Percentiles rank a stretch among this genome's conserved stretches.
These are phyloP conservation scores for Claviceps digitariae DNA, from an alignment of 2,329 filamentous ascomycete genomes.

Conservation along the genomic window DNA sequence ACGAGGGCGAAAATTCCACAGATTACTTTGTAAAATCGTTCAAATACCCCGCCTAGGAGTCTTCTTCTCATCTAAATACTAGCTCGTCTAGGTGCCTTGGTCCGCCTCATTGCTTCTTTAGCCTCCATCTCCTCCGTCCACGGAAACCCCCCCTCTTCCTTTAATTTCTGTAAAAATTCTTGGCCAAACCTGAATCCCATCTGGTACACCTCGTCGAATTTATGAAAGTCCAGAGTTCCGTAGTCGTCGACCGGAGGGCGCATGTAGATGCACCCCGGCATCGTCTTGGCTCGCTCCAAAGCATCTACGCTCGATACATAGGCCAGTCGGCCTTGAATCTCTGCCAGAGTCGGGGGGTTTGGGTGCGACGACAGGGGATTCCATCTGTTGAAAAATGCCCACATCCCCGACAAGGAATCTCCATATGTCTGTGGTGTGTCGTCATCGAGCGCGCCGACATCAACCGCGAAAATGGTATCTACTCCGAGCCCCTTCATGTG, in stretches of 20 bases:
- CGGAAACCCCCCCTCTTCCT: slow-evolving; percentile 63
- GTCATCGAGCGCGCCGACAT: slow-evolving; percentile 87
- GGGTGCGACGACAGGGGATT: slow-evolving; percentile 82
- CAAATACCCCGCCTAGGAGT: not conserved
- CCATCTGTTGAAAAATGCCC: slow-evolving; percentile 92
- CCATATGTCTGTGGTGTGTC: slow-evolving; percentile 85
- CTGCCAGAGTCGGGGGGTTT: slow-evolving; percentile 86
- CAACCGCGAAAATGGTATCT: slow-evolving; percentile 88
- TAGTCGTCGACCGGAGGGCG: slow-evolving; percentile 87
- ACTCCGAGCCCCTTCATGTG: slow-evolving; percentile 94
- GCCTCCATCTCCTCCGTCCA: slow-evolving; percentile 60
- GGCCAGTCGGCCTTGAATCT: slow-evolving; percentile 88
- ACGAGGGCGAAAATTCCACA: too few relatives aligned
- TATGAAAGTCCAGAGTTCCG: slow-evolving; percentile 88
- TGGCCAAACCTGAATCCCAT: slow-evolving; percentile 79
- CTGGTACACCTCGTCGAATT: slow-evolving; percentile 93
- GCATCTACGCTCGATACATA: slow-evolving; percentile 95
- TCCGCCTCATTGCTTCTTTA: slow-evolving; percentile 62
- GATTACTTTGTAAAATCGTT: not conserved
- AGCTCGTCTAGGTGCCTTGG: slow-evolving; percentile 65
- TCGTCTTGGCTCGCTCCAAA: slow-evolving; percentile 81
- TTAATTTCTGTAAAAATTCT: slow-evolving; percentile 63
- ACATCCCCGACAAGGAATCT: slow-evolving; percentile 86
- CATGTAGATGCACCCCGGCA: slow-evolving; percentile 90
- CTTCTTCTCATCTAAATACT: slow-evolving; percentile 44